phyloP scores from a whole-genome alignment of 139 green algal genomes.

The Chlorella sp. region DNA sequence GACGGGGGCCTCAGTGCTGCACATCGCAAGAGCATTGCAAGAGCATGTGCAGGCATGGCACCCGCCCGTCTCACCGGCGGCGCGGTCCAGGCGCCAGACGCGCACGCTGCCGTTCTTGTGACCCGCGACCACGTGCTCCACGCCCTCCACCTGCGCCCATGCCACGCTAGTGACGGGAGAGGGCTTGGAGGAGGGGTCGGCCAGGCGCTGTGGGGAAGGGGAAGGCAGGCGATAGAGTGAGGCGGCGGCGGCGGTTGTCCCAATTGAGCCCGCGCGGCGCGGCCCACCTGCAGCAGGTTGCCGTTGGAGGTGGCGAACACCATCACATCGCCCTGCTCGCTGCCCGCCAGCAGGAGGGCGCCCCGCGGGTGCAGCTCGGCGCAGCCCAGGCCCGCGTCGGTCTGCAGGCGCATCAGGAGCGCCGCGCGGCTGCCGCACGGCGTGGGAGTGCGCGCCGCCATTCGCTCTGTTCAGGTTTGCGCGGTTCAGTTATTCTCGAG shows the following conservation, averaged over 20 bases:
- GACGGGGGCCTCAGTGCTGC: neutral
- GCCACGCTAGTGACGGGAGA: constrained; percentile 14
- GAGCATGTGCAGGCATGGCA: neutral
- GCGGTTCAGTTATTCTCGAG: too few species aligned
- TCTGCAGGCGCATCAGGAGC: neutral
- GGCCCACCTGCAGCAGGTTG: neutral
- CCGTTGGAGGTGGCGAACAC: neutral
- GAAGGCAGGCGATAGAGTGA: too few species aligned
- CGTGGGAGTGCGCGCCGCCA: too few species aligned
- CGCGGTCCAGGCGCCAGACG: constrained; percentile 8
- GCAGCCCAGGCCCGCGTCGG: neutral
- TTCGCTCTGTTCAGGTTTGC: too few species aligned
- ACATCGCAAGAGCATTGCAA: neutral
- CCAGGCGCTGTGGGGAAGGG: neutral
- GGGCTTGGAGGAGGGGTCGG: neutral
- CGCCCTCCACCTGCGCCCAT: neutral
- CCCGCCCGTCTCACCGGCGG: neutral
- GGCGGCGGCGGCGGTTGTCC: neutral
- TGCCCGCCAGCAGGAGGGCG: neutral
- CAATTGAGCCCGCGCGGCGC: neutral
- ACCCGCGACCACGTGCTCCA: constrained; percentile 2
- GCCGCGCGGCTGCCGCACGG: neutral
- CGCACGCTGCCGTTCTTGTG: constrained; percentile 11
- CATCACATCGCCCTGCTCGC: neutral
- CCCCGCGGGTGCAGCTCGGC: constrained; percentile 12